Percentiles rank a stretch among this genome's conserved stretches.
Conservation (phyloP, 306 rosid genomes). For the Arachis stenosperma region DNA sequence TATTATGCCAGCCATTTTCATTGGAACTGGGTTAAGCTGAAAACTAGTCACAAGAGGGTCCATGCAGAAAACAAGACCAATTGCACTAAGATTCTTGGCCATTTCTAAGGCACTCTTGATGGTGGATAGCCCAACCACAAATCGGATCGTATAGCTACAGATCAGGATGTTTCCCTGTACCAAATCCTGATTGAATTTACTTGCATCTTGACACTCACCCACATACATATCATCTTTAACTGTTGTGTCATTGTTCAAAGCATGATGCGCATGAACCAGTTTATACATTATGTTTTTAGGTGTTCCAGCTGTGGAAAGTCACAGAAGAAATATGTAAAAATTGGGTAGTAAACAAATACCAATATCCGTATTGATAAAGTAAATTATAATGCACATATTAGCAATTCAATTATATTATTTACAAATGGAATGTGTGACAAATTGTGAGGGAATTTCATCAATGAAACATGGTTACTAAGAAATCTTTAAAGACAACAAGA, state of each 20-base stretch:
- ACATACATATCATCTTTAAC: slow-evolving; percentile 67
- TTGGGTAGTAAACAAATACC: slow-evolving; percentile 13
- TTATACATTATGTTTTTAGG: slow-evolving; percentile 55
- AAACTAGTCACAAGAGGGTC: slow-evolving; percentile 74
- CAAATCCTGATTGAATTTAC: slow-evolving; percentile 59
- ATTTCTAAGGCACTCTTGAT: slow-evolving; percentile 71
- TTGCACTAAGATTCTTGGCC: slow-evolving; percentile 81
- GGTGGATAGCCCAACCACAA: slow-evolving; percentile 85
- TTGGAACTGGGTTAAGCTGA: slow-evolving; percentile 86
- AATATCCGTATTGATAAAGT: neutral
- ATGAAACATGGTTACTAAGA: neutral
- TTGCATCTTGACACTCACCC: slow-evolving; percentile 87
- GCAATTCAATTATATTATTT: neutral
- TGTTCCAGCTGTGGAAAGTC: slow-evolving; percentile 67
- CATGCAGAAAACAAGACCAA: slow-evolving; percentile 84
- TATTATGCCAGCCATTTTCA: slow-evolving; percentile 87
- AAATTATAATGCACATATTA: slow-evolving; percentile 27
- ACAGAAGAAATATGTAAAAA: slow-evolving; percentile 27
- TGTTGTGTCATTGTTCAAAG: slow-evolving; percentile 61
- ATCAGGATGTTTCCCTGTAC: slow-evolving; percentile 81
- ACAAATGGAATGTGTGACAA: neutral
- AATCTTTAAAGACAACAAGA: neutral
- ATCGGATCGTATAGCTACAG: slow-evolving; percentile 88
- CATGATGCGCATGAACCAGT: slow-evolving; percentile 76
- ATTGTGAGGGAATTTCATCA: neutral